These are phyloP conservation scores for Scheffersomyces quercinus DNA, from an alignment of 1,139 yeast genomes.

Conservation along the genomic window DNA sequence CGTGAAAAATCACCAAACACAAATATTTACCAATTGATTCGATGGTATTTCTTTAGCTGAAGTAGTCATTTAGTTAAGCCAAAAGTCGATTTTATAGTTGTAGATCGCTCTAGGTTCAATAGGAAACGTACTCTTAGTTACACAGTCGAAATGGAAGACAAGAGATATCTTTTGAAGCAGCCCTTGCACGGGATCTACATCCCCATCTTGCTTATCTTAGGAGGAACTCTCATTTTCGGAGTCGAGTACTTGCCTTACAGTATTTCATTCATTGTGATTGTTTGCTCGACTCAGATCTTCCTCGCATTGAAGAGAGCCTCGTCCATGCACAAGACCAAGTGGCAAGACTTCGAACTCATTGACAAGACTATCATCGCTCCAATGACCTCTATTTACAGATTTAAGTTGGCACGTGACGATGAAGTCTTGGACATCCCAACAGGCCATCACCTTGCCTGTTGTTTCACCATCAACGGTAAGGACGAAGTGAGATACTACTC, in stretches of 20 bases:
- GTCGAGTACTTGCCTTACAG: conserved; percentile 52
- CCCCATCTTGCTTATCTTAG: conserved; percentile 60
- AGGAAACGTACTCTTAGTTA: not conserved
- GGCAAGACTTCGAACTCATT: conserved; percentile 66
- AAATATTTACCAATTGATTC: too few relatives aligned
- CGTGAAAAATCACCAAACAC: too few relatives aligned
- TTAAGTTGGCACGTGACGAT: conserved; percentile 58
- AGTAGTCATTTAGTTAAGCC: too few relatives aligned
- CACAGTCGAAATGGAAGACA: conserved; percentile 35
- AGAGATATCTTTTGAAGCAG: conserved; percentile 53
- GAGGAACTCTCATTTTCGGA: conserved; percentile 61
- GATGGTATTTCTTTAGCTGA: too few relatives aligned
- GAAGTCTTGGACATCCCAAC: conserved; percentile 68
- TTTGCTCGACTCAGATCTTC: conserved; percentile 47
- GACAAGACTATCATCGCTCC: conserved; percentile 71
- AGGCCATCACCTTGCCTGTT: conserved; percentile 74
- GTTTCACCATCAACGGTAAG: conserved; percentile 54
- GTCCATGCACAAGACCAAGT: conserved; percentile 50
- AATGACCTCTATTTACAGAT: conserved; percentile 72
- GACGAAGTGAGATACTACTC: conserved; percentile 70
- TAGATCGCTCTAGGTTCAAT: too few relatives aligned
- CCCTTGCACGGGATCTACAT: conserved; percentile 75
- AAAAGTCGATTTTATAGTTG: too few relatives aligned
- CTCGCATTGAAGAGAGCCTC: conserved; percentile 50
- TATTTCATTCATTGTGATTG: conserved; percentile 44